These are phyloP conservation scores for Trametes polyzona DNA, from an alignment of 1,284 basidiomycete genomes.

Conservation along the genomic window DNA sequence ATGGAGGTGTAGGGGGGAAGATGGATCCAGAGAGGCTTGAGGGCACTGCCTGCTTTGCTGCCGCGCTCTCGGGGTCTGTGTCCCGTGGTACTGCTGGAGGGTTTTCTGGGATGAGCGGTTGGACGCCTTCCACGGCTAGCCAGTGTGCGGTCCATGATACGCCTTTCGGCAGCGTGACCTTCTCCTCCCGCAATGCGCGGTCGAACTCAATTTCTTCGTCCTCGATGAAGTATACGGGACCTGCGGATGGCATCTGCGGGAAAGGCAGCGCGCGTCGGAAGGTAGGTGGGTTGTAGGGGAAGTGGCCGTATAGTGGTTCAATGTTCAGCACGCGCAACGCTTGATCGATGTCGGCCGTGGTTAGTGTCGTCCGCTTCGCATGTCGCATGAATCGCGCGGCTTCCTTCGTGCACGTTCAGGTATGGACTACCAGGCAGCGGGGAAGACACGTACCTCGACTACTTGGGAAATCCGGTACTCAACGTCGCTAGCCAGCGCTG, in stretches of 20 bases:
- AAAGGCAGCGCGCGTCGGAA: conserved; percentile 78
- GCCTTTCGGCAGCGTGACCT: conserved; percentile 76
- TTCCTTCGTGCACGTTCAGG: conserved; percentile 62
- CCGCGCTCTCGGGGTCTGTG: conserved; percentile 41
- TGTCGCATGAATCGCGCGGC: conserved; percentile 97
- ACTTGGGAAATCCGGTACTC: conserved; percentile 96
- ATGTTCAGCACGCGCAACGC: conserved; percentile 94
- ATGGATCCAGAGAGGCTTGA: conserved; percentile 32
- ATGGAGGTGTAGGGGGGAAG: conserved; percentile 37
- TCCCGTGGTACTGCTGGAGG: conserved; percentile 81
- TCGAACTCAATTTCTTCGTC: conserved; percentile 99
- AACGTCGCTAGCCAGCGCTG: conserved; percentile 91
- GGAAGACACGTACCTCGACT: conserved; percentile 67
- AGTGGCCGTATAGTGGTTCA: conserved; percentile 87
- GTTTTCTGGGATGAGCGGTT: conserved; percentile 96
- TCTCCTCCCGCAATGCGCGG: conserved; percentile 82
- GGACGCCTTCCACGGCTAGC: conserved; percentile 98
- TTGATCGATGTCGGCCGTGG: conserved; percentile 90
- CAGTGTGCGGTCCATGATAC: conserved; percentile 91
- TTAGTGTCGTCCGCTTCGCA: conserved; percentile 84
- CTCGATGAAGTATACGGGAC: conserved; percentile 89
- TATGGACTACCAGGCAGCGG: not conserved
- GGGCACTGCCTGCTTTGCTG: conserved; percentile 21
- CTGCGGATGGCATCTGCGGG: conserved; percentile 57
- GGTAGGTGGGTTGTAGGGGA: conserved; percentile 66